phyloP scores from a whole-genome alignment of 768 basidiomycete species.

The Hebeloma cylindrosporum region DNA sequence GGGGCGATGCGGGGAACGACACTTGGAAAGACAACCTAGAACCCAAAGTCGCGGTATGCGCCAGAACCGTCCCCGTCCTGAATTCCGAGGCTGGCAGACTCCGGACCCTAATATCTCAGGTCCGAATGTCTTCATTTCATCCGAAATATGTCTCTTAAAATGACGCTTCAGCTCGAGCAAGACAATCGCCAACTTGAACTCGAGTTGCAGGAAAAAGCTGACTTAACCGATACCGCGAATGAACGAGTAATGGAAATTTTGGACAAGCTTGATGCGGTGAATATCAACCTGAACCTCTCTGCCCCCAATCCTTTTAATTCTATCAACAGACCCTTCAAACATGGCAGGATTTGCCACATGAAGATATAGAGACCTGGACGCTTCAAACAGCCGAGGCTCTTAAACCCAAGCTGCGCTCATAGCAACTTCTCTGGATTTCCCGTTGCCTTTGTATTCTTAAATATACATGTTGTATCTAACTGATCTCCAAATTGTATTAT shows the following conservation, averaged over 20 bases:
- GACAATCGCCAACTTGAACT: constrained; percentile 51
- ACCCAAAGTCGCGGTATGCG: constrained; percentile 61
- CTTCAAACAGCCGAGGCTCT: constrained; percentile 46
- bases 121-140: constrained; percentile 19
- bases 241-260: constrained; percentile 46
- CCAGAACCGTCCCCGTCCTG: constrained; percentile 62
- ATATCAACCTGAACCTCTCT: constrained; percentile 12
- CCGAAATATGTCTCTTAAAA: neutral
- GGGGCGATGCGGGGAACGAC: constrained; percentile 49
- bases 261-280: constrained; percentile 54
- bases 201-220: constrained; percentile 49
- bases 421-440: constrained; percentile 10
- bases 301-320: neutral
- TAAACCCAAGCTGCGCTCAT: constrained; percentile 32
- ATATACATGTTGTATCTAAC: constrained; percentile 5
- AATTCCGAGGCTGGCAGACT: constrained; percentile 41
- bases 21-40: constrained; percentile 65
- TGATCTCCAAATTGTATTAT: no score
- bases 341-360: constrained; percentile 57
- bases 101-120: constrained; percentile 38
- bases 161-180: constrained; percentile 49
- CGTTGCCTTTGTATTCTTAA: neutral
- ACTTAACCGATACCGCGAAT: constrained; percentile 46
- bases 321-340: constrained; percentile 42
- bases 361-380: constrained; percentile 63